Conservation (phyloP, 345 rosid species). For the Salix purpurea region DNA sequence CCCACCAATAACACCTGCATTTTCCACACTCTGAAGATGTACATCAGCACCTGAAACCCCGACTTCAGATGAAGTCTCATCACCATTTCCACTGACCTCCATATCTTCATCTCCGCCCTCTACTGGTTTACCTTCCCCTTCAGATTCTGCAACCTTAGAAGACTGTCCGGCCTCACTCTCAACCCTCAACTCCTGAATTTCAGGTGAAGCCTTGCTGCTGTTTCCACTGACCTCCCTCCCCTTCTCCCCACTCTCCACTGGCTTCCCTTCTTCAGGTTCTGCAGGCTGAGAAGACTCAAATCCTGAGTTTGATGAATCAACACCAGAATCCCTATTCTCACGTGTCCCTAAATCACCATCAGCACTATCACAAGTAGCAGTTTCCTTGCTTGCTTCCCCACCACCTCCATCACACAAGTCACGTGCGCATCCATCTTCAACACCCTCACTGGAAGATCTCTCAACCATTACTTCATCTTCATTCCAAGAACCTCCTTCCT, state of each 20-base stretch:
- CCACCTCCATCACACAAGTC: conserved; percentile 23
- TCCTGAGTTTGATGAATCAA: conserved; percentile 5
- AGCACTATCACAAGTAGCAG: not conserved
- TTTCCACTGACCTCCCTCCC: not conserved
- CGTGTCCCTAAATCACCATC: conserved; percentile 9
- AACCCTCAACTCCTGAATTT: not conserved
- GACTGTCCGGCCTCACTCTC: not conserved
- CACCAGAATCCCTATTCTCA: conserved; percentile 12
- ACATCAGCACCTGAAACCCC: not conserved
- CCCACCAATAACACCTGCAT: not conserved
- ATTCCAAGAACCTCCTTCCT: conserved; percentile 29
- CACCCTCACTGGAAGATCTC: conserved; percentile 38
- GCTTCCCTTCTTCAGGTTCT: conserved; percentile 9
- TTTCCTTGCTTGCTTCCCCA: conserved; percentile 20
- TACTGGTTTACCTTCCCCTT: not conserved
- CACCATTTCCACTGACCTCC: not conserved
- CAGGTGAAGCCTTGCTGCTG: not conserved
- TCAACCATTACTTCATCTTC: conserved; percentile 43
- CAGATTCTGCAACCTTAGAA: not conserved
- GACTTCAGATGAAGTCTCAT: not conserved
- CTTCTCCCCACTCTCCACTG: conserved; percentile 5
- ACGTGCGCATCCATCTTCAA: conserved; percentile 37
- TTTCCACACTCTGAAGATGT: not conserved
- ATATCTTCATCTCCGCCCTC: not conserved
- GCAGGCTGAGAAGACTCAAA: not conserved